phyloP scores from a whole-genome alignment of 192 early-diverging fungal genomes.

The Linnemannia zychae region DNA sequence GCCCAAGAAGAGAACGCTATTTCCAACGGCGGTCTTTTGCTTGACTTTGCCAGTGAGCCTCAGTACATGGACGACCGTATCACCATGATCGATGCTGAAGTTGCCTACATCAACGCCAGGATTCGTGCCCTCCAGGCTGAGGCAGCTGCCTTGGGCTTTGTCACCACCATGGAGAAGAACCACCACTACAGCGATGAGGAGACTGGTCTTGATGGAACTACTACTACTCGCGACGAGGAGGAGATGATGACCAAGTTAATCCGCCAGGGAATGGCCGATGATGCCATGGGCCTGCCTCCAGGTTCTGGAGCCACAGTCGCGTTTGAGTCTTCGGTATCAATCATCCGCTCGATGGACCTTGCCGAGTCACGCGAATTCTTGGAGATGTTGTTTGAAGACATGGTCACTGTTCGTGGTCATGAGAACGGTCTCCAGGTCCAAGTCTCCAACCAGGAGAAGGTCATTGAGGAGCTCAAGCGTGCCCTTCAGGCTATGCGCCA shows the following conservation, averaged over 20 bases:
- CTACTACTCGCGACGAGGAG: conserved; percentile 47
- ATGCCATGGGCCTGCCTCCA: conserved; percentile 54
- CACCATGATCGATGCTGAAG: conserved; percentile 68
- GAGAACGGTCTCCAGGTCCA: conserved; percentile 62
- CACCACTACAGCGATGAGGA: conserved; percentile 18
- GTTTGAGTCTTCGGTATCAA: conserved; percentile 62
- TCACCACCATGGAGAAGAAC: conserved; percentile 40
- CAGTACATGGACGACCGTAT: conserved; percentile 71
- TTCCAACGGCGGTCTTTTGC: conserved; percentile 34
- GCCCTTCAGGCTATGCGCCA: conserved; percentile 71
- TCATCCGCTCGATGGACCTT: conserved; percentile 65
- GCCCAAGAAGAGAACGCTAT: conserved; percentile 54
- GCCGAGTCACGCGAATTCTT: conserved; percentile 64
- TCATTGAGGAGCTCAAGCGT: conserved; percentile 63
- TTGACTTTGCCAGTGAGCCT: conserved; percentile 52
- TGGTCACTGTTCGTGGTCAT: conserved; percentile 62
- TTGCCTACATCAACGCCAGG: conserved; percentile 67
- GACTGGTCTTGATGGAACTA: conserved; percentile 2
- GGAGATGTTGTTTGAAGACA: conserved; percentile 70
- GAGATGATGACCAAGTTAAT: conserved; percentile 50
- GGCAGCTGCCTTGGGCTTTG: conserved; percentile 55
- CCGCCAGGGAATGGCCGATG: conserved; percentile 47
- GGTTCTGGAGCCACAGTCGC: conserved; percentile 62
- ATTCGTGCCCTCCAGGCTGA: conserved; percentile 67
- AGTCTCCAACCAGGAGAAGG: conserved; percentile 64